A percentile compares a stretch with the other conserved stretches of the same genome.
Evolutionary conservation across 1,284 basidiomycete genomes (phyloP).

Genomic region (Heterobasidion annosum): DNA sequence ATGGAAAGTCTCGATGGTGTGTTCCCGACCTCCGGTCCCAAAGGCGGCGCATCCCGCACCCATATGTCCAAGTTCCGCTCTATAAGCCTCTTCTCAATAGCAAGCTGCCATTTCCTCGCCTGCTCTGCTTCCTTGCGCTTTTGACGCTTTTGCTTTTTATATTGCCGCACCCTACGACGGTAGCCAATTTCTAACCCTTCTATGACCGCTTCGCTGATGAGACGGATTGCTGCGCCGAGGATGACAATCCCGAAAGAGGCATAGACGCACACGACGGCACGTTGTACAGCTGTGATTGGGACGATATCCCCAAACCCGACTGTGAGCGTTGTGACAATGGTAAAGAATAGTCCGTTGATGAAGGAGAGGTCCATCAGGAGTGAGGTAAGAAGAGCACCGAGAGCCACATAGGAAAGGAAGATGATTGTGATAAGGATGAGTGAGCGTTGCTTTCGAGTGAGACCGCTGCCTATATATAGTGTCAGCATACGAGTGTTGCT

Average conservation of each 20-base stretch:
- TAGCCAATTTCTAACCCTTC: constrained; percentile 60
- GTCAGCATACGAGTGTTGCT: background rate
- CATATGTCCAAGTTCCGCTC: constrained; percentile 39
- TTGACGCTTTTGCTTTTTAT: constrained; percentile 30
- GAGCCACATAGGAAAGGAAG: constrained; percentile 63
- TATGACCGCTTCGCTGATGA: constrained; percentile 63
- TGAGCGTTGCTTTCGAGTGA: constrained; percentile 74
- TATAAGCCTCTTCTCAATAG: constrained; percentile 48
- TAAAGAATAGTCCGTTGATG: constrained; percentile 65
- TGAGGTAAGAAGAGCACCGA: constrained; percentile 55
- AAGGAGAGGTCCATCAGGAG: constrained; percentile 53
- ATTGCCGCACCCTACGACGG: constrained; percentile 36
- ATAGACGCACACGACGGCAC: constrained; percentile 52
- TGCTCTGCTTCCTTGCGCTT: constrained; percentile 24
- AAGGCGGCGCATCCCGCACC: constrained; percentile 23
- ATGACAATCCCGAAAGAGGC: constrained; percentile 51
- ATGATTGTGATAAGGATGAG: constrained; percentile 73
- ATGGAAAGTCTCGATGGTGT: background rate
- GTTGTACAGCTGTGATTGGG: constrained; percentile 37
- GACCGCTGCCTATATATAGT: constrained; percentile 49
- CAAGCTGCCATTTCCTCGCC: constrained; percentile 42
- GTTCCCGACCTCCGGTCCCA: background rate
- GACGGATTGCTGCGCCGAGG: constrained; percentile 55
- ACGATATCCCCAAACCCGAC: constrained; percentile 78
- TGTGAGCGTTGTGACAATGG: constrained; percentile 62